Percentiles rank a stretch among this genome's conserved stretches.
These are phyloP conservation scores for Pythium brachiatum DNA, from an alignment of 352 stramenopile species.

Conservation along the genomic window DNA sequence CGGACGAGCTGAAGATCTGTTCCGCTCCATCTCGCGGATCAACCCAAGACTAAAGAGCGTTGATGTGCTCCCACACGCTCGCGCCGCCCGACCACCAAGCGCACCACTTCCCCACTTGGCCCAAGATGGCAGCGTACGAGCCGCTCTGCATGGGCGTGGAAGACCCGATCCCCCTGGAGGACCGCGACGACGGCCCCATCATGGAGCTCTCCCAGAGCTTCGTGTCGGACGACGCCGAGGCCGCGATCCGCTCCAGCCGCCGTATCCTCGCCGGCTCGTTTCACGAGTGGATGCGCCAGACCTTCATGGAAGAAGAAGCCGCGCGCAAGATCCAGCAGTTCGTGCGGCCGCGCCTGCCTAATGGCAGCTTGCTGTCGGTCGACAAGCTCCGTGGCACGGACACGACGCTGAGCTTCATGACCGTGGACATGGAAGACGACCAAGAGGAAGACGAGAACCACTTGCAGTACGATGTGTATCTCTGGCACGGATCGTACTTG, in stretches of 20 bases:
- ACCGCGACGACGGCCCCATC: slow-evolving; percentile 2
- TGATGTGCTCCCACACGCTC: slow-evolving; percentile 10
- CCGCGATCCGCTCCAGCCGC: slow-evolving; percentile 9
- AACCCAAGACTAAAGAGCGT: slow-evolving; percentile 6
- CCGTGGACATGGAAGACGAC: slow-evolving; percentile 34
- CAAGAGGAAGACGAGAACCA: slow-evolving; percentile 26
- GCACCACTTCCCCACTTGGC: slow-evolving; percentile 16
- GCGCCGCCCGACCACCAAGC: slow-evolving; percentile 3
- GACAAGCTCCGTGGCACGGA: slow-evolving; percentile 23
- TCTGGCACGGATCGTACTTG: slow-evolving; percentile 58
- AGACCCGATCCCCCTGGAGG: slow-evolving; percentile 14
- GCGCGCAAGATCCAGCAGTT: slow-evolving; percentile 36
- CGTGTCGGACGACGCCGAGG: slow-evolving; percentile 11
- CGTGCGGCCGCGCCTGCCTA: slow-evolving; percentile 26
- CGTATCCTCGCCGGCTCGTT: slow-evolving; percentile 24
- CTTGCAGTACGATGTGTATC: slow-evolving; percentile 51
- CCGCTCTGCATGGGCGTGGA: slow-evolving; percentile 17
- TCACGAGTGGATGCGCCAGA: slow-evolving; percentile 33
- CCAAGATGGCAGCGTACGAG: slow-evolving; percentile 14
- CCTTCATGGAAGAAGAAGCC: slow-evolving; percentile 31
- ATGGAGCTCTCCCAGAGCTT: slow-evolving; percentile 14
- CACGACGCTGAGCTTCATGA: slow-evolving; percentile 19
- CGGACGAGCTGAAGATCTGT: background rate
- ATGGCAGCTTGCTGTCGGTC: background rate
- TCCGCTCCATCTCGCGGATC: background rate